phyloP scores from a whole-genome alignment of 2,329 filamentous ascomycete species.

The Penicillium sp. region DNA sequence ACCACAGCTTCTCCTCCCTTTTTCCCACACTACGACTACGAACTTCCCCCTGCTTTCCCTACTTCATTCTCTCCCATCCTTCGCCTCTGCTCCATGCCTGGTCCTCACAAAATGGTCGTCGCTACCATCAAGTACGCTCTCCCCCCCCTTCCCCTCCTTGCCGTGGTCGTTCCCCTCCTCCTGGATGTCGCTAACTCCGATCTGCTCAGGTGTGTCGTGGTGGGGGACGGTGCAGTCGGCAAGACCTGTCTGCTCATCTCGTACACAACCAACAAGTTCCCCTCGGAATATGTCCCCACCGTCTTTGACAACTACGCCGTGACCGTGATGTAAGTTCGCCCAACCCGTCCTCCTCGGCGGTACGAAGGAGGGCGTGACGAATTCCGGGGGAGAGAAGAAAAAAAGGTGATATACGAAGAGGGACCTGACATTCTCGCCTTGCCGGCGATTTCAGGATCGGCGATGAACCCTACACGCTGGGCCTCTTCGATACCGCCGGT shows the following conservation, averaged over 20 bases:
- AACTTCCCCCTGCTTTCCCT: slow-evolving; percentile 7
- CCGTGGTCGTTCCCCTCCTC: slow-evolving; percentile 7
- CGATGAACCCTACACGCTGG: slow-evolving; percentile 95
- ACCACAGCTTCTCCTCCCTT: slow-evolving; percentile 30
- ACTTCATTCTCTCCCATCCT: slow-evolving; percentile 6
- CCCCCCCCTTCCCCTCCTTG: slow-evolving; percentile 12
- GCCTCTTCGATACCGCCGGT: slow-evolving; percentile 96
- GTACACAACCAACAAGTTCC: slow-evolving; percentile 99
- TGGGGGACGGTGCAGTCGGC: slow-evolving; percentile 97
- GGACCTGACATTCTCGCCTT: neutral
- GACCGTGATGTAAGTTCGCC: slow-evolving; percentile 85
- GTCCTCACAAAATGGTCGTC: slow-evolving; percentile 52
- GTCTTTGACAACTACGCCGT: slow-evolving; percentile 99
- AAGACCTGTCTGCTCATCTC: slow-evolving; percentile 99
- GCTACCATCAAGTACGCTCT: slow-evolving; percentile 61
- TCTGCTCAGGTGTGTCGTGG: slow-evolving; percentile 80
- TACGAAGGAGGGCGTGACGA: no score
- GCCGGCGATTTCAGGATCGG: slow-evolving; percentile 69
- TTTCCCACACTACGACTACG: slow-evolving; percentile 24
- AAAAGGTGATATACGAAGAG: slow-evolving; percentile 4
- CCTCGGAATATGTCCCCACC: slow-evolving; percentile 98
- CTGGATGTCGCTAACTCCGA: slow-evolving; percentile 20
- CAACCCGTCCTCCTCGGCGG: slow-evolving; percentile 1
- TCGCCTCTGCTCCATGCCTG: slow-evolving; percentile 9
- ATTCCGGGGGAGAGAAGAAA: no score